Conservation (phyloP, 2,329 filamentous ascomycete species). For the Onygenales sp. region DNA sequence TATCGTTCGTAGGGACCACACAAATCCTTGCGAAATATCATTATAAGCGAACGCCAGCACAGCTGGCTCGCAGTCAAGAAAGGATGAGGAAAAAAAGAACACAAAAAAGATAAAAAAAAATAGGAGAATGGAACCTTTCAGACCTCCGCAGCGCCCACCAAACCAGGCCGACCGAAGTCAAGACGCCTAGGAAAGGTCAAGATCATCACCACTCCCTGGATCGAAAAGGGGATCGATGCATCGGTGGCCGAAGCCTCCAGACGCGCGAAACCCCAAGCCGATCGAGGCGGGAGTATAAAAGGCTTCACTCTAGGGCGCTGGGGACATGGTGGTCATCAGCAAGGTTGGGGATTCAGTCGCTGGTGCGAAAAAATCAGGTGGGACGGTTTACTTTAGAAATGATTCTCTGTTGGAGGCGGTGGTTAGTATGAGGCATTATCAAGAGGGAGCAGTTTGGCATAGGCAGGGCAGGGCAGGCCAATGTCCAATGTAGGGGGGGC, state of each 20-base stretch:
- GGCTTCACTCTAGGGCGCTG: slow-evolving; percentile 81
- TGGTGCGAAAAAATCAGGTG: slow-evolving; percentile 86
- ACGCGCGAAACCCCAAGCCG: slow-evolving; percentile 12
- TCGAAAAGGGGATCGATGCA: slow-evolving; percentile 33
- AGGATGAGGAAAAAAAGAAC: not conserved
- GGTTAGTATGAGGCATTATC: slow-evolving; percentile 6
- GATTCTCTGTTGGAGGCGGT: slow-evolving; percentile 55
- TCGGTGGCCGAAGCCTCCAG: slow-evolving; percentile 23
- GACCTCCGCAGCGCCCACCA: slow-evolving; percentile 84
- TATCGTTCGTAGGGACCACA: too few relatives aligned
- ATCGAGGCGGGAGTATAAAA: slow-evolving; percentile 42
- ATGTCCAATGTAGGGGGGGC: slow-evolving; percentile 1
- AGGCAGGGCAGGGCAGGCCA: not conserved
- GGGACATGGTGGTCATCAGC: slow-evolving; percentile 83
- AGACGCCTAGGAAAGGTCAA: slow-evolving; percentile 63
- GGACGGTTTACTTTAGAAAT: slow-evolving; percentile 95
- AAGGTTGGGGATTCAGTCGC: slow-evolving; percentile 86
- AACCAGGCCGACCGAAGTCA: slow-evolving; percentile 65
- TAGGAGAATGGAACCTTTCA: slow-evolving; percentile 56
- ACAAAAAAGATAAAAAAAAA: slow-evolving; percentile 44
- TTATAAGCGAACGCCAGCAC: too few relatives aligned
- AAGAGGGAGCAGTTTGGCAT: not conserved
- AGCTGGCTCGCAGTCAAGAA: too few relatives aligned
- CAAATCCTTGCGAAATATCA: too few relatives aligned
- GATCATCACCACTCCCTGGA: slow-evolving; percentile 94